Evolutionary conservation across 495 filamentous ascomycete species (phyloP), one percentile per base, ranked within the genome.

Genomic region (Neurospora sp.): DNA sequence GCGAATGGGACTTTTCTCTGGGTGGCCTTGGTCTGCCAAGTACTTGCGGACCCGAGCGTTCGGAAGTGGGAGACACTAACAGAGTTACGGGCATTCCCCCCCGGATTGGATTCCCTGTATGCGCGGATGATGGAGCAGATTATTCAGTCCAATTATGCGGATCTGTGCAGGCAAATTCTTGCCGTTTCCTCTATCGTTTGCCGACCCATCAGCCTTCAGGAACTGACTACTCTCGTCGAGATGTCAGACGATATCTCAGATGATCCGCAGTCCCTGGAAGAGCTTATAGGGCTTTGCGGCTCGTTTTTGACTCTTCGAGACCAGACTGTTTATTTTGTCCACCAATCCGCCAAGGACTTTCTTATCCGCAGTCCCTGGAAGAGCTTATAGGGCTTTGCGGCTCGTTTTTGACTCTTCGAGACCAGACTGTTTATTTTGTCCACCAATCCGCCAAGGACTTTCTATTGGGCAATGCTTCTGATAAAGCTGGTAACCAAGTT

Each of bases 241-340:
- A 3, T 77, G n/a, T 61, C 59, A 0, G 37, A 72, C 31, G 0
- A 0, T 0, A 35, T 59, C 37, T 14, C 0, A 0, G 2, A 39
- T 16, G 0, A 38, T 20, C 18, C 2, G 3, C n/a, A 38, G 2
- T 53, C 8, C 0, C 38, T 71, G 42, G 59, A 22, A 27, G 53
- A 68, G 0, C 38, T 80, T 71, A 73, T 80, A 20, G 39, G 35
- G n/a, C 41, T 72, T 39, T 81, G 76, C 71, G 79, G 73, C 14
- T 81, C 79, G 22, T 79, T 81, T 71, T 72, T 81, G 3, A 77
- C 75, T 0, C 38, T 78, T 0, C 38, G 9, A 39, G 10, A 39
- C 0, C 38, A 10, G 0, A 39, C 38, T 11, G 0, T 39, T 4
- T 39, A 10, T 39, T 39, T 39, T 11, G 10, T 39, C 2, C 38